phyloP scores from a whole-genome alignment of 75 land plant genomes.

The Pinus albicaulis region DNA sequence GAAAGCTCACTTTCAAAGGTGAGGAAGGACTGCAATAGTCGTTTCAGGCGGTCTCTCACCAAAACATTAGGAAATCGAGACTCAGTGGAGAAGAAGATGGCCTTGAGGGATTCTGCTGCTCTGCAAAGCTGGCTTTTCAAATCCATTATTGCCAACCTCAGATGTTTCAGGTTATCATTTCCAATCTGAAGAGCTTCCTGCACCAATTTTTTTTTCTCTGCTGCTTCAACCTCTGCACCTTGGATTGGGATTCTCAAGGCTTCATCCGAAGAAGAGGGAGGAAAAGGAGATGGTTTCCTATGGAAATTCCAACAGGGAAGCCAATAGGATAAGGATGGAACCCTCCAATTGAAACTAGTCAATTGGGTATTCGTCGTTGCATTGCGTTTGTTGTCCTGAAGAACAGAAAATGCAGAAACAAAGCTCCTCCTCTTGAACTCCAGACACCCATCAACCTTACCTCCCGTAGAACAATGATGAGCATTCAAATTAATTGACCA shows the following conservation, averaged over 20 bases:
- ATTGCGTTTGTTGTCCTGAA: not conserved
- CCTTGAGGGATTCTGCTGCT: not conserved
- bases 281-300: not conserved
- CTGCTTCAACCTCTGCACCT: not conserved
- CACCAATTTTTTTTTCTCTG: not conserved
- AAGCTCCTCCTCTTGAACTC: not conserved
- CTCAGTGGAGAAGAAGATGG: slow-evolving; percentile 6
- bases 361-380: not conserved
- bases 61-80: slow-evolving; percentile 1
- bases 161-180: not conserved
- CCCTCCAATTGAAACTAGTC: not conserved
- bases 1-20: slow-evolving; percentile 8
- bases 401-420: slow-evolving; percentile 13
- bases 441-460: not conserved
- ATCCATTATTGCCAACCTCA: slow-evolving; percentile 5
- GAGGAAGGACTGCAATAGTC: not conserved
- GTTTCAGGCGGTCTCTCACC: slow-evolving; percentile 2
- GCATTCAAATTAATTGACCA: not conserved
- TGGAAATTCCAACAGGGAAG: not conserved
- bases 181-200: not conserved
- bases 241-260: not conserved
- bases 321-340: not conserved
- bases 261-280: not conserved
- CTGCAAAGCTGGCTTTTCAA: not conserved
- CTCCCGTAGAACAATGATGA: not conserved